These are phyloP conservation scores for Neurospora sp. DNA, from an alignment of 495 filamentous ascomycete genomes.

Conservation along the genomic window DNA sequence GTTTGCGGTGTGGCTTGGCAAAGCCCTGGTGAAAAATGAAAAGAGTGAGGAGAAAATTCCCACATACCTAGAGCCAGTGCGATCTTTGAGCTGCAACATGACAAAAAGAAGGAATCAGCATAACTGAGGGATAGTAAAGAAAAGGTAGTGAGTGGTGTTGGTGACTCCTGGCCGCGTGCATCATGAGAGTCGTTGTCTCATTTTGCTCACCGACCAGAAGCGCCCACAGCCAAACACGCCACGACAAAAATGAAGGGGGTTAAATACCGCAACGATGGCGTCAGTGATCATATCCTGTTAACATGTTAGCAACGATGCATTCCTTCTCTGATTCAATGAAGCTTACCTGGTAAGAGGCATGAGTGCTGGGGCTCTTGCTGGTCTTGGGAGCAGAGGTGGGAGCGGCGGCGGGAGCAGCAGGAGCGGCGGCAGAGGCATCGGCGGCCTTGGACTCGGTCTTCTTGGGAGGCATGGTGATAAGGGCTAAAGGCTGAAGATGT, in stretches of 20 bases:
- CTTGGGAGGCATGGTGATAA: constrained; percentile 53
- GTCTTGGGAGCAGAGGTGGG: constrained; percentile 7
- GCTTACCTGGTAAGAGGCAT: constrained; percentile 49
- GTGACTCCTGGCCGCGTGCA: constrained; percentile 8
- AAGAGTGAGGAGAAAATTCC: background rate
- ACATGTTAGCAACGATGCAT: constrained; percentile 28
- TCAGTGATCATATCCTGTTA: constrained; percentile 57
- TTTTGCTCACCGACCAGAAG: constrained; percentile 8
- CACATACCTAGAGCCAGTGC: constrained; percentile 54
- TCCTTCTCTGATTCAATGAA: constrained; percentile 11
- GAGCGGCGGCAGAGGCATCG: background rate
- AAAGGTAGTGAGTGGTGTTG: background rate
- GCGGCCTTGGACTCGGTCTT: constrained; percentile 34
- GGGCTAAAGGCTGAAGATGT: constrained; percentile 5
- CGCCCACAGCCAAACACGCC: constrained; percentile 21
- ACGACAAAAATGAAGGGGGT: constrained; percentile 27
- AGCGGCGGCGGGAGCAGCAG: background rate
- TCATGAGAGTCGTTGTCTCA: constrained; percentile 13
- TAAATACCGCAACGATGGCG: constrained; percentile 54
- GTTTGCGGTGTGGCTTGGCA: background rate
- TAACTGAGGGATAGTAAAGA: background rate
- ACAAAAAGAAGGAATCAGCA: constrained; percentile 35
- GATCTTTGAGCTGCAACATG: constrained; percentile 49
- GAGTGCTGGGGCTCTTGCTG: constrained; percentile 27
- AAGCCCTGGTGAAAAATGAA: constrained; percentile 3